Evolutionary conservation across 208 protist genomes (phyloP).

Genomic region (Wallacemonas sp.): DNA sequence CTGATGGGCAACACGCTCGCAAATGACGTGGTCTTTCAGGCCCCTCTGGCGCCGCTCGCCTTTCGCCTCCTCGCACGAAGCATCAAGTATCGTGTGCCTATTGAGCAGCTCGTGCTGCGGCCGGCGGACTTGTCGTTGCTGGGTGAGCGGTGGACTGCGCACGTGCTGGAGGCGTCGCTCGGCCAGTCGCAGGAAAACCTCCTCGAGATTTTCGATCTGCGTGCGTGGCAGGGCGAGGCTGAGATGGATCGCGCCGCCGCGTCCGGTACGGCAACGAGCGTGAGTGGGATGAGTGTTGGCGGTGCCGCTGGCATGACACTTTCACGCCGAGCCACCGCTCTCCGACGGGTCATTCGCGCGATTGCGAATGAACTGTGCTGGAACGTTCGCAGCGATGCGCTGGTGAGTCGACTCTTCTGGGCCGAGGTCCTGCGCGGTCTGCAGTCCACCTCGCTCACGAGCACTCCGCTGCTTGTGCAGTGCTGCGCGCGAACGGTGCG

Average conservation of each 20-base stretch:
- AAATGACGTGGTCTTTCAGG: slow-evolving; percentile 40
- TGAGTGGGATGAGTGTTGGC: no score
- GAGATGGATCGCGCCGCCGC: background rate
- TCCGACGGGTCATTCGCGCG: slow-evolving; percentile 3
- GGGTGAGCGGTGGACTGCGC: slow-evolving; percentile 14
- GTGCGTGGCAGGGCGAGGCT: slow-evolving; percentile 4
- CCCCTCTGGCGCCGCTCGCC: slow-evolving; percentile 47
- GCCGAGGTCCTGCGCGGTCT: slow-evolving; percentile 30
- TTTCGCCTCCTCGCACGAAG: slow-evolving; percentile 39
- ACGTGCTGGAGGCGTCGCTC: slow-evolving; percentile 13
- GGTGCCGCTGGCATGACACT: no score
- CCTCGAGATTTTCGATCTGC: slow-evolving; percentile 3
- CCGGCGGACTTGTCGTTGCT: slow-evolving; percentile 32
- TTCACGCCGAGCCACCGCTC: background rate
- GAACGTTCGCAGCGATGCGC: slow-evolving; percentile 19
- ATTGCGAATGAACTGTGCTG: slow-evolving; percentile 11
- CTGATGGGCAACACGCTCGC: slow-evolving; percentile 38
- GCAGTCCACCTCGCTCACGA: slow-evolving; percentile 12
- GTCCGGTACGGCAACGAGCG: background rate
- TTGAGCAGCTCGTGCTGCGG: slow-evolving; percentile 14
- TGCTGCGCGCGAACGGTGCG: slow-evolving; percentile 30
- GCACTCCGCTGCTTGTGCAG: slow-evolving; percentile 19
- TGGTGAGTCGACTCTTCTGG: slow-evolving; percentile 23
- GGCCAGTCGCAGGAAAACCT: slow-evolving; percentile 1
- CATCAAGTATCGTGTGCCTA: slow-evolving; percentile 20